Base-by-base conservation (phyloP, 208 protist species). In the Trypanosoma lewisi region DNA sequence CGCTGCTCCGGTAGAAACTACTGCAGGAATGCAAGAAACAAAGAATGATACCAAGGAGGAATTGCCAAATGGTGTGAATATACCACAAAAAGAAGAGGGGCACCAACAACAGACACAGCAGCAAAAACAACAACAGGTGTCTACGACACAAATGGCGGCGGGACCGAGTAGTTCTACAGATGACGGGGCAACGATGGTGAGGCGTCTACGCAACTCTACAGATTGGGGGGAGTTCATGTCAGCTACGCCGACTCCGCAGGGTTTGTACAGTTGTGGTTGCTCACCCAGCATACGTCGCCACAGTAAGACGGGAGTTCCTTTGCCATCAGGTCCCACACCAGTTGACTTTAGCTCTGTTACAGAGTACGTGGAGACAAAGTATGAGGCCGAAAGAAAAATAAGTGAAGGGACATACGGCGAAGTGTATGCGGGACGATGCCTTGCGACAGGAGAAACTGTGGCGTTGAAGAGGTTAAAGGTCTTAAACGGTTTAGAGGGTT, bases 391-490 rank as follows among this genome's bases (percentile, higher is more conserved):
- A 19, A 70, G 91, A 44, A 95, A 97, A 67, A 85, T 99, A 19
- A 96, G 95, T 68, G 96, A 98, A 64, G 98, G 98, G 39, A 97
- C 96, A 28, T 99, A 98, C 72, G 98, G 98, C 50, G 93, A 96
- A 50, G 98, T 99, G 3, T 99, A 95, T 75, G 65, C 81, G 41
- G 86, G 84, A 7, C 47, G 49, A 23, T 71, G 66, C 23, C 70
- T 80, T 56, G 56, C 57, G 37, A 85, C 77, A 47, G 76, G 74
- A 28, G 83, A 77, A 23, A 28, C 37, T 21, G 89, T 95, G 42
- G 89, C 86, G 21, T 59, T 95, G 48, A 95, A 95, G 77, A 70
- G 89, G n/a, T 65, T 95, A 33, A 95, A 95, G 73, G 78, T 75
- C 61, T 65, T 95, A 21, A 64, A 72, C 36, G 80, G 80, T 11